phyloP scores from a whole-genome alignment of 2,329 filamentous ascomycete species.

The Colletotrichum sp. region DNA sequence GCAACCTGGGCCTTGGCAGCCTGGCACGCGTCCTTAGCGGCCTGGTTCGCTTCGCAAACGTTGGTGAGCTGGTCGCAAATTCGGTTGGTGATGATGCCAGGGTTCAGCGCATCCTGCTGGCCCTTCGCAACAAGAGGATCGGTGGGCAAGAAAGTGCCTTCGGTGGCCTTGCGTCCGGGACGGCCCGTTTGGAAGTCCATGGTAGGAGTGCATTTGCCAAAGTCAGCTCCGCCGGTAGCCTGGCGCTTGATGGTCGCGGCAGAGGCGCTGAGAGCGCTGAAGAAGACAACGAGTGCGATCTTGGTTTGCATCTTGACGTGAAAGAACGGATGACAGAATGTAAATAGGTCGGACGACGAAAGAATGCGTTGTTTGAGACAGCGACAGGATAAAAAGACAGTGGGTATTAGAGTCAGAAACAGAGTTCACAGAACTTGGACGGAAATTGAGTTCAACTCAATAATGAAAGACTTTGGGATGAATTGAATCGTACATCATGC shows the following conservation, averaged over 20 bases:
- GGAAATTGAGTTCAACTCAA: slow-evolving; percentile 2
- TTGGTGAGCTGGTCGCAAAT: slow-evolving; percentile 67
- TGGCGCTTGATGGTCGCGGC: slow-evolving; percentile 1
- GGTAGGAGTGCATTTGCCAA: slow-evolving; percentile 53
- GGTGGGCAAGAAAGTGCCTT: slow-evolving; percentile 64
- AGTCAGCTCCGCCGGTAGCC: slow-evolving; percentile 43
- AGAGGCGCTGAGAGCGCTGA: slow-evolving; percentile 5
- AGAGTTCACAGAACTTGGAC: slow-evolving; percentile 5
- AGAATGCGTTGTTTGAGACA: background rate
- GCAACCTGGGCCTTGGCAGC: slow-evolving; percentile 54
- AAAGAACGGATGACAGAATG: background rate
- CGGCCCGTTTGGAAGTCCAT: slow-evolving; percentile 64
- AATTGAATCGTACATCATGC: background rate
- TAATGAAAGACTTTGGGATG: slow-evolving; percentile 1
- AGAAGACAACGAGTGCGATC: background rate
- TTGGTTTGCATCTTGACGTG: slow-evolving; percentile 3
- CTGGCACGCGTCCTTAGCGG: slow-evolving; percentile 54
- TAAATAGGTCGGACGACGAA: background rate
- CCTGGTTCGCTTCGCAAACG: slow-evolving; percentile 61
- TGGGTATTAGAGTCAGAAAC: background rate
- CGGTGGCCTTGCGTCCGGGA: slow-evolving; percentile 51
- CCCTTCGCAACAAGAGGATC: slow-evolving; percentile 60
- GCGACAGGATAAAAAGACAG: background rate
- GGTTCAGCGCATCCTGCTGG: slow-evolving; percentile 64
- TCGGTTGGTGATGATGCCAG: slow-evolving; percentile 67